These are phyloP conservation scores for Onygenales sp. DNA, from an alignment of 2,329 filamentous ascomycete genomes.

Conservation along the genomic window DNA sequence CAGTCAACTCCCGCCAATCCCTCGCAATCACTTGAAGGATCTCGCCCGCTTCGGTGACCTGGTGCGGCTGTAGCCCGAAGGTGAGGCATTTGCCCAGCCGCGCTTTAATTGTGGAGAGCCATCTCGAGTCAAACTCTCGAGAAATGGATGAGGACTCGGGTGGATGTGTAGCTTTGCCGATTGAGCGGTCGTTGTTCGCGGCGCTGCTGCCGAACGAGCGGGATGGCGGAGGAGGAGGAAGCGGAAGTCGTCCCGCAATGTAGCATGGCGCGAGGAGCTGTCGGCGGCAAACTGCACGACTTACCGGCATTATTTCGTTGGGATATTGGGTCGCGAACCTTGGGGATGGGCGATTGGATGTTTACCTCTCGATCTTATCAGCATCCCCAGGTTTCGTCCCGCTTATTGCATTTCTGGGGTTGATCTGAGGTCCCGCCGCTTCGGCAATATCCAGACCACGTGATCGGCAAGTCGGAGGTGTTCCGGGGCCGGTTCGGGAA, in stretches of 20 bases:
- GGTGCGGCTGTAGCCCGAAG: constrained; percentile 56
- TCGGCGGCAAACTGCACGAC: constrained; percentile 9
- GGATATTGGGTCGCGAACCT: background rate
- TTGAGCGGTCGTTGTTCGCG: constrained; percentile 11
- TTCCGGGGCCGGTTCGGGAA: too few species aligned
- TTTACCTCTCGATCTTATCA: too few species aligned
- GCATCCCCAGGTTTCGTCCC: too few species aligned
- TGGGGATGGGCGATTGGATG: too few species aligned
- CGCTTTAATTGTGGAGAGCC: constrained; percentile 58
- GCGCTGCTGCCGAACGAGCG: constrained; percentile 1
- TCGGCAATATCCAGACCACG: too few species aligned
- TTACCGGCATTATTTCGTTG: background rate
- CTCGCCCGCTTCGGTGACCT: constrained; percentile 47
- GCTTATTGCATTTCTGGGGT: too few species aligned
- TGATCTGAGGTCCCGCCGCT: too few species aligned
- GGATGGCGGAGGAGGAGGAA: background rate
- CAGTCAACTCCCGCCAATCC: constrained; percentile 64
- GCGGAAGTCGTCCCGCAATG: background rate
- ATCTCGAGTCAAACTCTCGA: constrained; percentile 43
- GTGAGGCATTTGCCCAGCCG: constrained; percentile 65
- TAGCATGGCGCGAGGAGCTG: background rate
- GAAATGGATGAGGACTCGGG: constrained; percentile 5
- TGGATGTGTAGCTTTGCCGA: constrained; percentile 6
- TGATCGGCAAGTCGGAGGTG: too few species aligned
- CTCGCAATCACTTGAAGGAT: constrained; percentile 51